Base-by-base conservation (phyloP, 345 rosid species). In the Euphorbia pulcherrima region DNA sequence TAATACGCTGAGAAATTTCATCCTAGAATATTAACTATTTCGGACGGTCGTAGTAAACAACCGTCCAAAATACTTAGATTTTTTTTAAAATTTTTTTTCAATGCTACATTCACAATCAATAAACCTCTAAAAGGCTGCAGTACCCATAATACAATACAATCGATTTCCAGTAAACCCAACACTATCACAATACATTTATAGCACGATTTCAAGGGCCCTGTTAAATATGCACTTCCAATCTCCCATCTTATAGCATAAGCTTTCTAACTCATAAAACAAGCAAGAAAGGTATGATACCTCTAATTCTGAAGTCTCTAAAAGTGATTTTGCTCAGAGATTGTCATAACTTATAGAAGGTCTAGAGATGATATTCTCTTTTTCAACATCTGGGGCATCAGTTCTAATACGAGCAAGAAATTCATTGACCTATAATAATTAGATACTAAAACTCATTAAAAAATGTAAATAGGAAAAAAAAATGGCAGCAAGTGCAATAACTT, bases 271-370 rank as follows among this genome's bases (percentile, higher is more conserved):
- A 21, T 44, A 12, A 51, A 28, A 64, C 23, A 59, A 39, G 60
- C 28, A 3, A 44, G 23, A 16, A 21, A 60, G 41, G 6, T 61
- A 20, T 41, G 62, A 33, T 74, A 94, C 99, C 84, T 87, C 97
- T 78, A 88, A 35, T 69, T 92, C 99, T 72, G 95, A 75, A 75
- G 85, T 72, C 75, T 92, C 99, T 72, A 95, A 77, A 60, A 95
- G 93, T 59, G 97, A 82, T 86, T 95, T 95, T 18, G 99, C 97
- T 97, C 99, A 95, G 96, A 95, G 90, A 84, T 95, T 97, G 75
- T 95, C 99, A 75, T 95, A 95, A 66, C 97, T 91, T 71, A 92
- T 89, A 52, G 97, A 92, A 71, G 92, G 88, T 79, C 96, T 86
- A 56, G 97, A 84, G 67, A 84, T 70, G 48, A 88, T 82, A 74